phyloP scores from a whole-genome alignment of 2,329 filamentous ascomycete species.

The Colletotrichum phormii region DNA sequence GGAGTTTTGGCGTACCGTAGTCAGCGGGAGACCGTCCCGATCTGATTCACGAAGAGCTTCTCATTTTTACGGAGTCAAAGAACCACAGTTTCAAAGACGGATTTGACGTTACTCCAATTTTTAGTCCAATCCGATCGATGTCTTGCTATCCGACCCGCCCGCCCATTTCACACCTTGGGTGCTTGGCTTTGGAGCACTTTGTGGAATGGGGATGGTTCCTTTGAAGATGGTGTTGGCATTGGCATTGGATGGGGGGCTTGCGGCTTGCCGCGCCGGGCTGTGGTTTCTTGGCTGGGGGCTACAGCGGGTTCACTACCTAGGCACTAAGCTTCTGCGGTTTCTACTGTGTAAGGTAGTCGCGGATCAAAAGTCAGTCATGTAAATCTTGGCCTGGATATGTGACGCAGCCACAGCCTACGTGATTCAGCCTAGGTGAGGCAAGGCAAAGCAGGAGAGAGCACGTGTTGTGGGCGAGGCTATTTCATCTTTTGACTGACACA shows the following conservation, averaged over 20 bases:
- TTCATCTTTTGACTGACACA: no score
- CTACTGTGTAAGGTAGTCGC: no score
- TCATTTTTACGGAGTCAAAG: no score
- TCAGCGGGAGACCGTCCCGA: background rate
- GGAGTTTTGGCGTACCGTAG: background rate
- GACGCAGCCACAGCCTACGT: background rate
- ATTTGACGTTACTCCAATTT: no score
- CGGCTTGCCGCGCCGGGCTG: background rate
- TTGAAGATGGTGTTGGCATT: background rate
- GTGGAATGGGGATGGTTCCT: no score
- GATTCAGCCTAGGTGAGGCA: background rate
- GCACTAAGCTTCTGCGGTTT: background rate
- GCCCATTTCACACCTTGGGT: background rate
- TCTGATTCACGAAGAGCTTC: no score
- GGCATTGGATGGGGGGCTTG: no score
- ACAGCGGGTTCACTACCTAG: background rate
- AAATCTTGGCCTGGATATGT: background rate
- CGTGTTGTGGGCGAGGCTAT: conserved; percentile 8
- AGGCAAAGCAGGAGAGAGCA: background rate
- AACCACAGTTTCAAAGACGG: no score
- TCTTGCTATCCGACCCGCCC: no score
- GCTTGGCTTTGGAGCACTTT: no score
- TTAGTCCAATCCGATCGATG: no score
- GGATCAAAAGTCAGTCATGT: no score
- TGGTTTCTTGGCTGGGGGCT: background rate